phyloP scores from a whole-genome alignment of 257 asterid species.

The Petunia axillaris region DNA sequence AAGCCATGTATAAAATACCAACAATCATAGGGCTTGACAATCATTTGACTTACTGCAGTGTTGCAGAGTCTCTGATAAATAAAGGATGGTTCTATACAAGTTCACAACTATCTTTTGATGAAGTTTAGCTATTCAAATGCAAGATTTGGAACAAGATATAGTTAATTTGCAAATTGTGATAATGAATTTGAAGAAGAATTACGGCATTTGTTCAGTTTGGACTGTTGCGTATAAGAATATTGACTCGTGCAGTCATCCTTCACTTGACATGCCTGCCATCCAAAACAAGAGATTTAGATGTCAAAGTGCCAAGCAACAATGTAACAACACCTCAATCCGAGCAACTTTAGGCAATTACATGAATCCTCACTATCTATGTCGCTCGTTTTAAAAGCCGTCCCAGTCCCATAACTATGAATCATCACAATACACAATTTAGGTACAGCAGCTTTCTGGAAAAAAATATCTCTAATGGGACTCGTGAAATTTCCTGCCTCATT shows the following conservation, averaged over 20 bases:
- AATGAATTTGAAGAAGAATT: neutral
- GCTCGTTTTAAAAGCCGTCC: no score
- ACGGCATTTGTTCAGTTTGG: neutral
- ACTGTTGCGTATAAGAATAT: neutral
- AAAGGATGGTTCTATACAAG: neutral
- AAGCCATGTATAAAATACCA: constrained; percentile 4
- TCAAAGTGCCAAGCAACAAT: neutral
- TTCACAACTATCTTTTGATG: neutral
- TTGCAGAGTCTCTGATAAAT: neutral
- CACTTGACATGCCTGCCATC: neutral
- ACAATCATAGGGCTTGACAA: neutral
- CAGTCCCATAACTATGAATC: no score
- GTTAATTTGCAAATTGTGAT: neutral
- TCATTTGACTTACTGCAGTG: neutral
- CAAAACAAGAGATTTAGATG: neutral
- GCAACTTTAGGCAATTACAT: no score
- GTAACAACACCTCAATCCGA: neutral
- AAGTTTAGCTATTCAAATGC: neutral
- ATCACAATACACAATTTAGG: no score
- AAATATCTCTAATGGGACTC: neutral
- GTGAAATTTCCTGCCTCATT: neutral
- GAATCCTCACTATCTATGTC: no score
- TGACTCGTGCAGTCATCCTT: neutral
- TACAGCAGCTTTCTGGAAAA: neutral
- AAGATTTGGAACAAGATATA: neutral